phyloP scores from a whole-genome alignment of 2,329 filamentous ascomycete species.

The Fusarium illudens region DNA sequence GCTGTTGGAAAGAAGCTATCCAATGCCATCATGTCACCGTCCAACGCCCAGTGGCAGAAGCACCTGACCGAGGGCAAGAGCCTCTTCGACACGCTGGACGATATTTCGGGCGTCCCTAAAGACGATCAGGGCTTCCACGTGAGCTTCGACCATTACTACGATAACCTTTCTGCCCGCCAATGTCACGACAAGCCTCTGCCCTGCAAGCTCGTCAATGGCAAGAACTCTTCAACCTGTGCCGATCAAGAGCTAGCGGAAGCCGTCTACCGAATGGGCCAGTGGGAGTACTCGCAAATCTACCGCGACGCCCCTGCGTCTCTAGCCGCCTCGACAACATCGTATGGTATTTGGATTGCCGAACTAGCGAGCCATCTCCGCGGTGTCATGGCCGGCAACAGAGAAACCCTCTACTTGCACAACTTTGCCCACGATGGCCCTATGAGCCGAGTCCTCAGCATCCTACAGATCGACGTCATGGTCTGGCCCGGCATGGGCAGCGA shows the following conservation, averaged over 20 bases:
- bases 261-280: conserved; percentile 80
- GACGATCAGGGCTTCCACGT: conserved; percentile 70
- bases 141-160: conserved; percentile 83
- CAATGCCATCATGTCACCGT: conserved; percentile 53
- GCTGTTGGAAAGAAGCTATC: conserved; percentile 56
- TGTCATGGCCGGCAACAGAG: conserved; percentile 52
- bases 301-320: conserved; percentile 72
- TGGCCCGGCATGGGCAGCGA: conserved; percentile 87
- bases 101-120: conserved; percentile 70
- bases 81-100: conserved; percentile 70
- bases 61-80: conserved; percentile 67
- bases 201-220: conserved; percentile 62
- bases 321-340: conserved; percentile 66
- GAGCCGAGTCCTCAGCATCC: conserved; percentile 69
- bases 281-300: conserved; percentile 83
- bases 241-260: conserved; percentile 68
- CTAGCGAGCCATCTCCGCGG: conserved; percentile 71
- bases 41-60: conserved; percentile 64
- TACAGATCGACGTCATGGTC: conserved; percentile 76
- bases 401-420: conserved; percentile 72
- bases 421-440: conserved; percentile 82
- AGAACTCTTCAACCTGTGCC: conserved; percentile 65
- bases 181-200: conserved; percentile 79
- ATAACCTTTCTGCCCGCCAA: conserved; percentile 81
- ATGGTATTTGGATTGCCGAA: conserved; percentile 79